A percentile compares a stretch with the other conserved stretches of the same genome.
These are phyloP conservation scores for Iris macrosiphon DNA, from an alignment of 106 monocot genomes.

Conservation along the genomic window DNA sequence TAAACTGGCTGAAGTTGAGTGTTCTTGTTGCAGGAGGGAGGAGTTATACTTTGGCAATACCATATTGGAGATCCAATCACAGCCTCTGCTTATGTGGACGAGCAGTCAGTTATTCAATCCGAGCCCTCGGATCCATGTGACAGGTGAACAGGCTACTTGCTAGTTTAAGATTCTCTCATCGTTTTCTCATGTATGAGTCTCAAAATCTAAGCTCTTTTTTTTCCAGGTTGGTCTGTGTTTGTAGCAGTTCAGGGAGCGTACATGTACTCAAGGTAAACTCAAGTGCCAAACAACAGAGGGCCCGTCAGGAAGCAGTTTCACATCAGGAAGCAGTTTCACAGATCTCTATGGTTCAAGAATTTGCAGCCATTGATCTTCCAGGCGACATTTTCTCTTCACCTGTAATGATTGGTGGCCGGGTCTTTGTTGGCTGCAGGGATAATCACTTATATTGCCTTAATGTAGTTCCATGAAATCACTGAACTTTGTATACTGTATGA, in stretches of 20 bases:
- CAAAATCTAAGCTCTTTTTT: background rate
- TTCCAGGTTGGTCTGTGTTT: constrained; percentile 69
- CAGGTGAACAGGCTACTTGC: constrained; percentile 30
- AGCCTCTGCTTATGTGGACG: constrained; percentile 74
- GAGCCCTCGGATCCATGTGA: constrained; percentile 24
- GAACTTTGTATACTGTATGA: too few species aligned
- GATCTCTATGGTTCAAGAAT: constrained; percentile 27
- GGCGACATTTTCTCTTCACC: constrained; percentile 87
- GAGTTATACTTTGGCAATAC: constrained; percentile 62
- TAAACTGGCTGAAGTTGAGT: too few species aligned
- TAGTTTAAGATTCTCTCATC: background rate
- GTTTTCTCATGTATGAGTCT: background rate
- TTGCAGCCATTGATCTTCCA: constrained; percentile 41
- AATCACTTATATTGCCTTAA: constrained; percentile 60
- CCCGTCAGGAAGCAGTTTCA: background rate
- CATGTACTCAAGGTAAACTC: constrained; percentile 49
- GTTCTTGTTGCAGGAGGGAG: constrained; percentile 35
- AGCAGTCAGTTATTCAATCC: constrained; percentile 35
- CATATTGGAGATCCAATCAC: constrained; percentile 67
- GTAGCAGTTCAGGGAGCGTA: constrained; percentile 66
- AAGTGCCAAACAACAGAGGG: constrained; percentile 15
- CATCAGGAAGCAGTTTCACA: background rate
- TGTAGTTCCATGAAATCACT: constrained; percentile 9
- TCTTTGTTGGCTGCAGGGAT: constrained; percentile 94
- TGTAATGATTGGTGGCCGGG: constrained; percentile 73